A percentile compares a stretch with the other conserved stretches of the same genome.
Evolutionary conservation across 2,329 filamentous ascomycete species (phyloP).

Genomic region (Aschersonia sp.): DNA sequence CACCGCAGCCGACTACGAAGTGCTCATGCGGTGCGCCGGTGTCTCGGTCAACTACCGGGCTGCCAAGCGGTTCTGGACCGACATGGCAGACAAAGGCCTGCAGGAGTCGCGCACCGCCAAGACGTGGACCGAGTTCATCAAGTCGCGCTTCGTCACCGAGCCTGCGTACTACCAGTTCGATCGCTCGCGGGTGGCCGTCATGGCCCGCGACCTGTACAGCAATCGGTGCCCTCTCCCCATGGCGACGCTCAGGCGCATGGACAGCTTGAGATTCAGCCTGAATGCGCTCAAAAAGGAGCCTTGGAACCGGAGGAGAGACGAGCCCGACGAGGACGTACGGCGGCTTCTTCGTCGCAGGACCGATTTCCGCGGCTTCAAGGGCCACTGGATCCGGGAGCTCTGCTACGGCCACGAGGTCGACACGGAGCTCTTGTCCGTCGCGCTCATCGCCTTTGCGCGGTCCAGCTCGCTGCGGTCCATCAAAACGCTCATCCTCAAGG

Average conservation of each 20-base stretch:
- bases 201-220: constrained; percentile 22
- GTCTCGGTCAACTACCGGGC: constrained; percentile 22
- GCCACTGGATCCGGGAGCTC: constrained; percentile 14
- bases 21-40: constrained; percentile 31
- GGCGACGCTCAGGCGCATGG: constrained; percentile 11
- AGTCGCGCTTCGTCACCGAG: constrained; percentile 30
- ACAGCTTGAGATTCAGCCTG: constrained; percentile 14
- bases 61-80: constrained; percentile 20
- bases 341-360: constrained; percentile 13
- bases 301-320: constrained; percentile 14
- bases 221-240: constrained; percentile 5
- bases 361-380: constrained; percentile 11
- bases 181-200: constrained; percentile 22
- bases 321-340: constrained; percentile 11
- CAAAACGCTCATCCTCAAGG: constrained; percentile 15
- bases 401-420: constrained; percentile 15
- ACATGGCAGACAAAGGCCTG: constrained; percentile 13
- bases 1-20: constrained; percentile 25
- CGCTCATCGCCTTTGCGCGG: constrained; percentile 27
- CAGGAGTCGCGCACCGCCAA: constrained; percentile 15
- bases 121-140: constrained; percentile 30
- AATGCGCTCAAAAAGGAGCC: constrained; percentile 13
- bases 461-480: constrained; percentile 19
- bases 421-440: constrained; percentile 24
- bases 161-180: constrained; percentile 32